A percentile compares a stretch with the other conserved stretches of the same genome.
Conservation (phyloP, 148 eudicot species). For the Chenopodium formosanum region DNA sequence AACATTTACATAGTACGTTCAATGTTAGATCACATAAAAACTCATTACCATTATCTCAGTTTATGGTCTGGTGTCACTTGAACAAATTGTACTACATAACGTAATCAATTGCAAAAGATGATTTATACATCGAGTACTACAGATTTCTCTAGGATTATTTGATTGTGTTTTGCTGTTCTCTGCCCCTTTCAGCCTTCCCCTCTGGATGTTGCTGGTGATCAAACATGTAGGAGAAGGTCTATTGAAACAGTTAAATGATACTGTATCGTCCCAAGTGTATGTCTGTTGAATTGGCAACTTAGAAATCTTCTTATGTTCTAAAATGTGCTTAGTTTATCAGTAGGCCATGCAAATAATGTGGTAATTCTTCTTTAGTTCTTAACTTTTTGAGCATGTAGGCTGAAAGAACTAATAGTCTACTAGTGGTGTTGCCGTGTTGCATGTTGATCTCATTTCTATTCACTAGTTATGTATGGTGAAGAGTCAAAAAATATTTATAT, state of each 20-base stretch:
- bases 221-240: not conserved
- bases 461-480: not conserved
- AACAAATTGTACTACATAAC: not conserved
- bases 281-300: not conserved
- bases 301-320: not conserved
- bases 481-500: too few species aligned
- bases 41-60: not conserved
- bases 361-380: not conserved
- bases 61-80: not conserved
- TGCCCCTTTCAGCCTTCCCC: not conserved
- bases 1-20: not conserved
- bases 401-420: not conserved
- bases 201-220: not conserved
- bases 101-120: not conserved
- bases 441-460: not conserved
- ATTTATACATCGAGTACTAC: not conserved
- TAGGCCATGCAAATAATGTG: not conserved
- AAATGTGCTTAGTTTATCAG: not conserved
- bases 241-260: not conserved
- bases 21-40: not conserved
- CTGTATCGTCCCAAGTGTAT: not conserved
- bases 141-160: not conserved
- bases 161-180: not conserved
- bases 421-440: not conserved
- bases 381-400: not conserved